Evolutionary conservation across 2,329 filamentous ascomycete species (phyloP), one percentile per base, ranked within the genome.

Genomic region (Nigrospora sphaerica): DNA sequence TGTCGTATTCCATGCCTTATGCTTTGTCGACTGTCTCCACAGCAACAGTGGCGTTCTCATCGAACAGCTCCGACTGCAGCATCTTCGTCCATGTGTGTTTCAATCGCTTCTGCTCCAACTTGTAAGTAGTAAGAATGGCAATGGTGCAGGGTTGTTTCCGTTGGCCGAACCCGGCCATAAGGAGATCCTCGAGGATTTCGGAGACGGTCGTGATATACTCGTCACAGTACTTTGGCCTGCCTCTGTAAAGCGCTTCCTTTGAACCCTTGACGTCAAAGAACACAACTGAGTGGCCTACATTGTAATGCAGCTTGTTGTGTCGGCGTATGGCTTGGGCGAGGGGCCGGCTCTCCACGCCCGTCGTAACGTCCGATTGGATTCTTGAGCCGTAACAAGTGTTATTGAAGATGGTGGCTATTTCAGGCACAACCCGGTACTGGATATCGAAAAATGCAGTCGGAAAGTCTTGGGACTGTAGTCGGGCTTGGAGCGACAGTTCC

Each of bases 1-100:
- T 32, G 23, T 42, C 44, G 13, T 46, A 41, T 28, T 46, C 38
- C 18, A 33, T 36, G 17, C 44, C 37, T 6, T 46, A 31, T 4
- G 33, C 17, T 19, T 40, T 46, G 17, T 46, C 44, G 9, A 46
- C 33, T 3, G 44, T 46, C 37, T 32, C 44, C 3, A 46, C 9
- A 18, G 10, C 18, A 12, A 46, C 32, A 13, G 39, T 14, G 3
- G 32, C 32, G 3, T 28, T 32, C 31, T 28, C 12, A 2, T 28
- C 36, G 16, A 32, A 46, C 9, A 10, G 3, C 3, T 31, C 17
- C 2, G 12, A 23, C 19, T 23, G 19, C 19, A 23, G 12, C 44
- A 46, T 36, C 10, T 33, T 41, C 4, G 37, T 46, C 13, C 16
- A 28, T 3, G 28, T 14, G 13, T 41, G 23, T 13, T n/a, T 41